Conservation (phyloP, 176 grass and related monocot genomes). For the Pontederia paniculata region DNA sequence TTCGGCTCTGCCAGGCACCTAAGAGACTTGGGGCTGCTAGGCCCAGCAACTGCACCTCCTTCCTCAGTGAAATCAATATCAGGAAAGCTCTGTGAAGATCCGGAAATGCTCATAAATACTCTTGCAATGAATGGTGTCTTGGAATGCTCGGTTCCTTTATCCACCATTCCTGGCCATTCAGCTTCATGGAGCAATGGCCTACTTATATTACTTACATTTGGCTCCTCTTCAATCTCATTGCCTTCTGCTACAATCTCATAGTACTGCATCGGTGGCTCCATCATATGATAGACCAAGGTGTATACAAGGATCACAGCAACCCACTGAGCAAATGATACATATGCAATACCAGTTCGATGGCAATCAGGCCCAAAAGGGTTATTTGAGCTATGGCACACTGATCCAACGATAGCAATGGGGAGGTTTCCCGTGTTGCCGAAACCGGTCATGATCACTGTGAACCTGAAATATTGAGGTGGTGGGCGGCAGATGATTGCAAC, state of each 20-base stretch:
- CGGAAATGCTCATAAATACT: conserved; percentile 81
- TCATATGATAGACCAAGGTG: conserved; percentile 93
- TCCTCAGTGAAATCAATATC: conserved; percentile 72
- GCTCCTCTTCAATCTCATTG: conserved; percentile 36
- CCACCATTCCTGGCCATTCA: conserved; percentile 87
- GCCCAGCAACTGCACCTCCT: conserved; percentile 26
- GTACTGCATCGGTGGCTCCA: conserved; percentile 88
- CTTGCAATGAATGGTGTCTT: conserved; percentile 81
- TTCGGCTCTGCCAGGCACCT: conserved; percentile 72
- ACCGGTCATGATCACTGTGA: conserved; percentile 85
- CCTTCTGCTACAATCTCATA: conserved; percentile 66
- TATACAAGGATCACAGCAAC: conserved; percentile 88
- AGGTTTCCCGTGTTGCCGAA: conserved; percentile 95
- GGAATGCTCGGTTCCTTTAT: conserved; percentile 64
- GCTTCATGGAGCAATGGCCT: conserved; percentile 73
- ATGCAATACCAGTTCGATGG: conserved; percentile 52
- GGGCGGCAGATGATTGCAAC: conserved; percentile 60
- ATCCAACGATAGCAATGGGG: conserved; percentile 73
- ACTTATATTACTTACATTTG: conserved; percentile 42
- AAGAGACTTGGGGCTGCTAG: conserved; percentile 68
- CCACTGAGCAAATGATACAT: conserved; percentile 90
- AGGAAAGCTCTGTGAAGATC: conserved; percentile 79
- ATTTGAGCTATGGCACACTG: conserved; percentile 57
- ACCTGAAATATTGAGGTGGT: conserved; percentile 49
- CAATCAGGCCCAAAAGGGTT: conserved; percentile 70